Base-by-base conservation (phyloP, 1,284 basidiomycete species). In the Ustilago sp. region DNA sequence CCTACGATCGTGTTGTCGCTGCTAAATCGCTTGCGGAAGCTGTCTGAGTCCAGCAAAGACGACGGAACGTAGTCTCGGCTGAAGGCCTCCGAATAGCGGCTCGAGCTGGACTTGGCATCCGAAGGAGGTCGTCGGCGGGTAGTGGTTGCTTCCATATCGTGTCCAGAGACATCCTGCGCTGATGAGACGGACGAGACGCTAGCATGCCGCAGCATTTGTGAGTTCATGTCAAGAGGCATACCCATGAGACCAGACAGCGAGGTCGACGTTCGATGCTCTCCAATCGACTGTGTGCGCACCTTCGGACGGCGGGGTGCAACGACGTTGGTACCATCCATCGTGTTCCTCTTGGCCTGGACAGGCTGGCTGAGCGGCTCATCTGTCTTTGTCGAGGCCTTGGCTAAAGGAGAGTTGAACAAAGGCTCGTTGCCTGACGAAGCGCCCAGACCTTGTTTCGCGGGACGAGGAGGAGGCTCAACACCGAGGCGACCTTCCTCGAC, bases 181-280 rank as follows among this genome's bases (percentile, higher is more conserved):
- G 74, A 76, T 2, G 64, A 58, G 9, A 59, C 65, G 15, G 74
- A 71, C 7, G 74, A 76, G 15, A 63, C 45, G 59, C 74, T 76
- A 34, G 54, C 59, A 28, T 68, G 57, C 7, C 74, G 74, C 64
- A 76, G 36, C 74, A 76, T 67, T 8, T 76, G 68, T 2, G 64
- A 31, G 12, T 71, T 68, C 39, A 65, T 57, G 38, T 76, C 74
- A 12, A 67, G 35, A 19, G 68, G 74, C 66, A 78, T 78, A 3
- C 77, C 77, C 77, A 79, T 79, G n/a, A 79, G 61, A 9, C 74
- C 73, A 11, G 77, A 75, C 52, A 79, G 36, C 5, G 77, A 79
- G 2, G 69, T 75, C 4, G 68, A 72, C 13, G 64, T 61, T 43
- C 69, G 70, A 12, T 28, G 52, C 45, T 76, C 76, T 28, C 56